Percentiles rank a stretch among this genome's conserved stretches.
These are phyloP conservation scores for Thoreauomyces humboldtii DNA, from an alignment of 192 early-diverging fungal genomes.

Conservation along the genomic window DNA sequence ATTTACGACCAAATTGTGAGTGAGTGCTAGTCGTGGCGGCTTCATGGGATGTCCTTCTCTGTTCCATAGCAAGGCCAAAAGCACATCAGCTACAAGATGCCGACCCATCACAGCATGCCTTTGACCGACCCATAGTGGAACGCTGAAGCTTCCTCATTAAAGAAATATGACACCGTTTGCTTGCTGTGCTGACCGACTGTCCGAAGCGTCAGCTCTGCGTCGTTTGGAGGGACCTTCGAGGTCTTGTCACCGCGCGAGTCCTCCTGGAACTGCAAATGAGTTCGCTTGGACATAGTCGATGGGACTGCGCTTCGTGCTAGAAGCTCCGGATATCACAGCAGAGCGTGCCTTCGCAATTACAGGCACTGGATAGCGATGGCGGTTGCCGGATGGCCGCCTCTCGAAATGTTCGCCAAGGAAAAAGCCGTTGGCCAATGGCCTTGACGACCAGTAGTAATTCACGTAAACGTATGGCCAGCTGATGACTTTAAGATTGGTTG, in stretches of 20 bases:
- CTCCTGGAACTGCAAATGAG: background rate
- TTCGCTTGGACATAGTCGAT: constrained; percentile 7
- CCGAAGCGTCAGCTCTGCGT: background rate
- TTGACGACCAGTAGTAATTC: no score
- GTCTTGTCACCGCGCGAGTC: background rate
- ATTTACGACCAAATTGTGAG: constrained; percentile 86
- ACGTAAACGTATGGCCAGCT: no score
- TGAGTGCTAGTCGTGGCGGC: constrained; percentile 91
- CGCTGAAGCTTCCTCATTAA: constrained; percentile 64
- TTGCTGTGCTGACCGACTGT: constrained; percentile 26
- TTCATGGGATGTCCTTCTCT: constrained; percentile 92
- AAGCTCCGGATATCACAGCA: no score
- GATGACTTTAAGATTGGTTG: no score
- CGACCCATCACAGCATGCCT: background rate
- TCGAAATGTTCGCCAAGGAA: no score
- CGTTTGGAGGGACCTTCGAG: background rate
- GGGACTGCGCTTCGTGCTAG: no score
- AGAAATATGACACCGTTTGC: constrained; percentile 55
- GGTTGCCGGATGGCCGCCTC: no score
- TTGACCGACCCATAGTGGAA: constrained; percentile 74
- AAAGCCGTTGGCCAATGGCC: no score
- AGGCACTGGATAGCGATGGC: no score
- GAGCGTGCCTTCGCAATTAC: no score
- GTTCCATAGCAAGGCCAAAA: constrained; percentile 7
- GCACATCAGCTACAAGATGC: background rate